Percentiles rank a stretch among this genome's conserved stretches.
Evolutionary conservation across 805 yeast genomes (phyloP).

Genomic region (Yarrowia divulgata): DNA sequence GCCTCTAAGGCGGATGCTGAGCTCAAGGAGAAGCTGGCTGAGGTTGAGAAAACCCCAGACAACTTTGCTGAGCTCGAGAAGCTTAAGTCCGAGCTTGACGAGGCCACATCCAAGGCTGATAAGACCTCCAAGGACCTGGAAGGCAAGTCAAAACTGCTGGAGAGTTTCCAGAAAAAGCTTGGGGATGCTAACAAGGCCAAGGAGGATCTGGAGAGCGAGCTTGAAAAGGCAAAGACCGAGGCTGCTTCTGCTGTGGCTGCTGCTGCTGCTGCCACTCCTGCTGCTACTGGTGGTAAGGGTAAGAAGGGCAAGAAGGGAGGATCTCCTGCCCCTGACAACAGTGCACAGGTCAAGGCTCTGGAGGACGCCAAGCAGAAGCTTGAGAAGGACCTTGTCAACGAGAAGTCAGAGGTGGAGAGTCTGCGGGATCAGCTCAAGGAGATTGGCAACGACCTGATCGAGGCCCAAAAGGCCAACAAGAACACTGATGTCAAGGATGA

Average conservation of each 20-base stretch:
- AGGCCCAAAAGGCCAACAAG: slow-evolving; percentile 51
- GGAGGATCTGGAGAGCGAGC: slow-evolving; percentile 40
- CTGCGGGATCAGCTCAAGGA: slow-evolving; percentile 77
- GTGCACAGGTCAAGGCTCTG: slow-evolving; percentile 33
- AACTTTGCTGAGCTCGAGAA: slow-evolving; percentile 18
- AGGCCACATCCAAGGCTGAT: slow-evolving; percentile 5
- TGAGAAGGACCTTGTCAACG: slow-evolving; percentile 34
- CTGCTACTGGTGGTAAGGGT: slow-evolving; percentile 33
- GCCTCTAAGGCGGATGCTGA: slow-evolving; percentile 11
- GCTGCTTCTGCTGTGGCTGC: slow-evolving; percentile 27
- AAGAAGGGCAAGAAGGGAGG: slow-evolving; percentile 43
- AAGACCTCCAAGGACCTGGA: slow-evolving; percentile 18
- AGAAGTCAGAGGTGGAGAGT: slow-evolving; percentile 62
- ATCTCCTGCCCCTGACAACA: slow-evolving; percentile 31
- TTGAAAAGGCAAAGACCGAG: slow-evolving; percentile 27
- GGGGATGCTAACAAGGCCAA: slow-evolving; percentile 33
- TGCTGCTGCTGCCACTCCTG: slow-evolving; percentile 30
- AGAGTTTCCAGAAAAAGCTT: slow-evolving; percentile 34
- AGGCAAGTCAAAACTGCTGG: slow-evolving; percentile 22
- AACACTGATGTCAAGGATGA: slow-evolving; percentile 23
- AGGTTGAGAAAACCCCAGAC: neutral
- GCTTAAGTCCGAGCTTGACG: slow-evolving; percentile 1
- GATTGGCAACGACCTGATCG: slow-evolving; percentile 81
- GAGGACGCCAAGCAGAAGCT: slow-evolving; percentile 38
- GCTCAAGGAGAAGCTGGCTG: slow-evolving; percentile 30